A percentile compares a stretch with the other conserved stretches of the same genome.
Evolutionary conservation across 2,329 filamentous ascomycete genomes (phyloP).

Genomic region (Phoma sp.): DNA sequence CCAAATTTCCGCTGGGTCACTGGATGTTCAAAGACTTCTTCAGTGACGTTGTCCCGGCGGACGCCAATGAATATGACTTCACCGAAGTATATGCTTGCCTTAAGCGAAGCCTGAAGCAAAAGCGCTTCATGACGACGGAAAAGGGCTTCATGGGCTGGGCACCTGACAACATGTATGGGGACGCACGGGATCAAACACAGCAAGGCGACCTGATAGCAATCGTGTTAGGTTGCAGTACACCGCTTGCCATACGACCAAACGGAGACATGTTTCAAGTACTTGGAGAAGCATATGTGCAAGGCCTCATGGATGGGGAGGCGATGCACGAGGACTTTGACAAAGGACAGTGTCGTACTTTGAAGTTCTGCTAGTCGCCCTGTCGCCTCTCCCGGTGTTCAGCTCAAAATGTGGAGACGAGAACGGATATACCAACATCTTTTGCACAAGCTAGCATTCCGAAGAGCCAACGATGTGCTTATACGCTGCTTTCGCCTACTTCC

Average conservation of each 20-base stretch:
- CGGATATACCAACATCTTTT: too few species aligned
- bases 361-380: too few species aligned
- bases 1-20: slow-evolving; percentile 3
- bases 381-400: too few species aligned
- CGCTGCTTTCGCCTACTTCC: too few species aligned
- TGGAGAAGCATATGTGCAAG: slow-evolving; percentile 7
- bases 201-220: slow-evolving; percentile 13
- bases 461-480: too few species aligned
- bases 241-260: slow-evolving; percentile 4
- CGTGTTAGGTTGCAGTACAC: slow-evolving; percentile 15
- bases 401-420: too few species aligned
- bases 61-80: slow-evolving; percentile 5
- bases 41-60: not conserved
- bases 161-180: slow-evolving; percentile 9
- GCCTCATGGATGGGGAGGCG: slow-evolving; percentile 12
- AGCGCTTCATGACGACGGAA: slow-evolving; percentile 8
- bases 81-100: slow-evolving; percentile 8
- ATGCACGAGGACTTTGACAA: too few species aligned
- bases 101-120: slow-evolving; percentile 1
- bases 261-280: not conserved
- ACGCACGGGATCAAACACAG: not conserved
- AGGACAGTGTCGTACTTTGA: too few species aligned
- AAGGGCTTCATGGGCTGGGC: slow-evolving; percentile 14
- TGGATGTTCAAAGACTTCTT: slow-evolving; percentile 2
- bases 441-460: too few species aligned